phyloP scores from a whole-genome alignment of 768 basidiomycete species.

The Fomitopsis pulvina region DNA sequence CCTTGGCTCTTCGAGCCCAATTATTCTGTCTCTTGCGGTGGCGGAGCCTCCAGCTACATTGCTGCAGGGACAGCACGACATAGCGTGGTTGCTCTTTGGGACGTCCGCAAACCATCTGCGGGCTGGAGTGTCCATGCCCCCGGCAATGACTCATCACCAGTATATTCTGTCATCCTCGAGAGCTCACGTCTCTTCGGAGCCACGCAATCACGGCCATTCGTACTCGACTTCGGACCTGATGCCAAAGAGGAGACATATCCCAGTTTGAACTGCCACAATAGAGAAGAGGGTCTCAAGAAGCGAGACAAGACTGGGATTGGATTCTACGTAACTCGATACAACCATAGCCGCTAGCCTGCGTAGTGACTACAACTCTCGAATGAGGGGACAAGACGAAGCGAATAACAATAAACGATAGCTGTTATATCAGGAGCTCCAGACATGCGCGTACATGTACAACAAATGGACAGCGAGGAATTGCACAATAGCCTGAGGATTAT shows the following conservation, averaged over 20 bases:
- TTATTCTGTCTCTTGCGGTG: conserved; percentile 71
- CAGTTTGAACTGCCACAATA: conserved; percentile 4
- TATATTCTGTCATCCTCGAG: conserved; percentile 69
- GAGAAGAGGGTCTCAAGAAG: conserved; percentile 29
- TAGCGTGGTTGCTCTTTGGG: conserved; percentile 78
- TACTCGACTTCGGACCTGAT: conserved; percentile 73
- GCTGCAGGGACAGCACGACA: conserved; percentile 76
- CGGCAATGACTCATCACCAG: conserved; percentile 71
- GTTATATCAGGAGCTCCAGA: conserved; percentile 4
- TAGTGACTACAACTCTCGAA: background rate
- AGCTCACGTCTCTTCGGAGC: conserved; percentile 75
- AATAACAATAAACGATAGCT: conserved; percentile 6
- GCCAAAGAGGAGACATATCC: conserved; percentile 52
- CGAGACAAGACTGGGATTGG: conserved; percentile 33
- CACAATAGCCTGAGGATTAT: no score
- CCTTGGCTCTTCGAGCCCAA: conserved; percentile 68
- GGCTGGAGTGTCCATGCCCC: conserved; percentile 83
- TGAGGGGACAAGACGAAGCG: background rate
- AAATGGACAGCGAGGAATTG: conserved; percentile 6
- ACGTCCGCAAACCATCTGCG: conserved; percentile 49
- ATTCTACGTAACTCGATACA: conserved; percentile 35
- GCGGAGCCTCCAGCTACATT: conserved; percentile 57
- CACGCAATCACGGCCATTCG: conserved; percentile 70
- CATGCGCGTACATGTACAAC: conserved; percentile 5
- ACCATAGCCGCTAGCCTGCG: background rate